Base-by-base conservation (phyloP, 176 grass and related monocot genomes). In the Oryza rufipogon region DNA sequence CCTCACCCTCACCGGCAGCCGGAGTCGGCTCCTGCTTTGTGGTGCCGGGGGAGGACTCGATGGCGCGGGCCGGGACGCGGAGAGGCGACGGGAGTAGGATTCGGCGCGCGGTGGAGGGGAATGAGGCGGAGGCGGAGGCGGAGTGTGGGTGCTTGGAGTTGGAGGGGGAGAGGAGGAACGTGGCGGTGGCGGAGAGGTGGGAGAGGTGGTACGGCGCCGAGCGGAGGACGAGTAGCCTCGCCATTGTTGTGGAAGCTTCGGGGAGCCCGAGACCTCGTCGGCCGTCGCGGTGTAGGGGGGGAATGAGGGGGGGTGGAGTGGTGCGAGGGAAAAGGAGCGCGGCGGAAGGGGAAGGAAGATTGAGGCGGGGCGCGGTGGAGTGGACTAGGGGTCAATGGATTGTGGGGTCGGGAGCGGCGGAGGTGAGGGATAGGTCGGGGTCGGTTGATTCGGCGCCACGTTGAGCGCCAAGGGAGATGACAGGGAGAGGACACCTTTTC, bases 361-460 rank as follows among this genome's bases (percentile, higher is more conserved):
- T 61, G 86, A 1, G 61, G 2, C 56, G 30, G 70, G 36, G 14
- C 4, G 16, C 4, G 13, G 3, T 47, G 17, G 28, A 58, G 83
- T 77, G 58, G 58, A 83, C 74, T 30, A 38, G 68, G 80, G 68
- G 80, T 87, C 69, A 49, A 79, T 0, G 48, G 74, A 61, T 30
- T 38, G 39, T 74, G 88, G 88, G 79, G 80, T 83, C 60, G 46
- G 66, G 33, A 78, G 38, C 6, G 63, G 73, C 30, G 66, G 61
- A 48, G 25, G 17, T 22, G 44, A 70, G 68, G 30, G 93, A 95
- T 95, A 80, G 82, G 75, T 84, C 54, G 74, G 86, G 71, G 46
- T 76, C 80, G 88, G 91, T 74, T 77, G 68, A 75, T 66, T 86
- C 76, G 39, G 20, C 70, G 91, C 94, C 93, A 93, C 90, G 92